Evolutionary conservation across 2,329 filamentous ascomycete species (phyloP).

Genomic region (Talaromyces sp.): DNA sequence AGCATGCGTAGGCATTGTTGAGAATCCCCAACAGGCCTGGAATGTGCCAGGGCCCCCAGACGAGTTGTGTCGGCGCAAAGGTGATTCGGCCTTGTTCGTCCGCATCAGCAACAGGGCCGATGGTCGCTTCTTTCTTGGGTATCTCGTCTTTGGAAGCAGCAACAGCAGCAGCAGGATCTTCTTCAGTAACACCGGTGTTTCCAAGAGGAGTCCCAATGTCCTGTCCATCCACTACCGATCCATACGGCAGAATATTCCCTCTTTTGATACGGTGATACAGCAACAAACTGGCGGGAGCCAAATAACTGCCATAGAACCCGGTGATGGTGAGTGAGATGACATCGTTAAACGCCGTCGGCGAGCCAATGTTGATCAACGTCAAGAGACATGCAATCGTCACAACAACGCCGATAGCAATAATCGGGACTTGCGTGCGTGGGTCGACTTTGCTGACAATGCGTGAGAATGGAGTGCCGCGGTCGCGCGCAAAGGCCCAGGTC

Average conservation of each 20-base stretch:
- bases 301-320: constrained; percentile 31
- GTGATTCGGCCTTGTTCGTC: constrained; percentile 14
- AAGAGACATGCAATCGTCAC: constrained; percentile 40
- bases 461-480: constrained; percentile 35
- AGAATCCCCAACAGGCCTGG: constrained; percentile 46
- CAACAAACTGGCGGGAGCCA: constrained; percentile 26
- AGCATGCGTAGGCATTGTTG: constrained; percentile 51
- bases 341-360: constrained; percentile 38
- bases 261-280: constrained; percentile 28
- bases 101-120: not conserved
- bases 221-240: constrained; percentile 23
- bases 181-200: not conserved
- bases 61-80: constrained; percentile 24
- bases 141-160: not conserved
- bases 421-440: constrained; percentile 10
- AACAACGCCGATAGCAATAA: constrained; percentile 40
- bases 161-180: not conserved
- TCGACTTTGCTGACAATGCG: constrained; percentile 17
- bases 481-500: constrained; percentile 50
- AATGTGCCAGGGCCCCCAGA: constrained; percentile 54
- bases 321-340: constrained; percentile 39
- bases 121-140: not conserved
- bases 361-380: constrained; percentile 48
- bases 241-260: constrained; percentile 32
- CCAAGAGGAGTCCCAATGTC: constrained; percentile 3